A percentile compares a stretch with the other conserved stretches of the same genome.
These are phyloP conservation scores for Phytophthora gonapodyides DNA, from an alignment of 352 stramenopile genomes.

Conservation along the genomic window DNA sequence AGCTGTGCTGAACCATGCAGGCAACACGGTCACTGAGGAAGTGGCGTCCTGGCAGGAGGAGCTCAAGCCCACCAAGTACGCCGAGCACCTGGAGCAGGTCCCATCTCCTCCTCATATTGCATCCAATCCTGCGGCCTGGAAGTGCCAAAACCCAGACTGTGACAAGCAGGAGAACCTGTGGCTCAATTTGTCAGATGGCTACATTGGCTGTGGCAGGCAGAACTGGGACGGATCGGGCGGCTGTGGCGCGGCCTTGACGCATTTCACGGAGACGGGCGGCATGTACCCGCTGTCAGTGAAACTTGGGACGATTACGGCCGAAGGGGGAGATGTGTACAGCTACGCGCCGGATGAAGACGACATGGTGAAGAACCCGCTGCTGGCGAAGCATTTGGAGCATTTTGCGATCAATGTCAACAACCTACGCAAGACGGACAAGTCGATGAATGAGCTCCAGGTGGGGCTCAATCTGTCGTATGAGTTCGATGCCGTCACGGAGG, in stretches of 20 bases:
- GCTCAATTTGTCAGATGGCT: constrained; percentile 97
- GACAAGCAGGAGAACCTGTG: constrained; percentile 98
- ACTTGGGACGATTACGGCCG: constrained; percentile 96
- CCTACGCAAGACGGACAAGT: constrained; percentile 98
- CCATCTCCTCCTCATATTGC: constrained; percentile 63
- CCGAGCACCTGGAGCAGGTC: constrained; percentile 71
- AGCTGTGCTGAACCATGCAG: constrained; percentile 72
- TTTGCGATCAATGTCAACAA: constrained; percentile 96
- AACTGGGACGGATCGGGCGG: constrained; percentile 98
- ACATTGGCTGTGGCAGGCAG: constrained; percentile 83
- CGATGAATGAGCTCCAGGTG: constrained; percentile 97
- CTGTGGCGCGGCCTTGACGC: constrained; percentile 95
- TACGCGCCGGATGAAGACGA: constrained; percentile 98
- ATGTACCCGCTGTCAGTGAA: constrained; percentile 98
- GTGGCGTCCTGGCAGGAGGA: constrained; percentile 86
- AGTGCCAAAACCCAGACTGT: constrained; percentile 92
- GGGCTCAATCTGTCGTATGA: constrained; percentile 98
- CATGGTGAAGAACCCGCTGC: constrained; percentile 96
- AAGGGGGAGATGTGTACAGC: constrained; percentile 98
- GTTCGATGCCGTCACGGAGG: constrained; percentile 98
- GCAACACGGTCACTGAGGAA: constrained; percentile 77
- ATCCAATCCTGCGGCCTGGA: constrained; percentile 74
- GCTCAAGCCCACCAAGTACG: constrained; percentile 78
- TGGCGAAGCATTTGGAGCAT: constrained; percentile 94
- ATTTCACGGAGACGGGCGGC: constrained; percentile 94